Evolutionary conservation across 2,329 filamentous ascomycete species (phyloP).

Genomic region (Clonostachys rhizophaga): DNA sequence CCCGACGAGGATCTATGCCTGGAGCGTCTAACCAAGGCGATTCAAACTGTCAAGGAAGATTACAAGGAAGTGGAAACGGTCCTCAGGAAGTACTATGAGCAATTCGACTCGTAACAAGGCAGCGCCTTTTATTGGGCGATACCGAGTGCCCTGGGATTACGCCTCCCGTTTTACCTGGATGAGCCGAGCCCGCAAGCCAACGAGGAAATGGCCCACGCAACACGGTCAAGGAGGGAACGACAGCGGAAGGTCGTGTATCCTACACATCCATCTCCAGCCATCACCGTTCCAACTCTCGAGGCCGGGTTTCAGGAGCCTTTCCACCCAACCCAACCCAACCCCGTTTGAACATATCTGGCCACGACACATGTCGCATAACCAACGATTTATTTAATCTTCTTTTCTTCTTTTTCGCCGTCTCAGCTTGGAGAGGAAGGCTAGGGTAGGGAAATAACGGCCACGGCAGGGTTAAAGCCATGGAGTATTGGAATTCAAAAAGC

Average conservation of each 20-base stretch:
- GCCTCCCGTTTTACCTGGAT: constrained; percentile 2
- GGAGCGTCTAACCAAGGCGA: constrained; percentile 62
- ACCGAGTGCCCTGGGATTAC: too few species aligned
- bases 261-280: too few species aligned
- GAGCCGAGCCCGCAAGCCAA: constrained; percentile 2
- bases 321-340: too few species aligned
- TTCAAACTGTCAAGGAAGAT: constrained; percentile 69
- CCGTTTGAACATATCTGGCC: too few species aligned
- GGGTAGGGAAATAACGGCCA: neutral
- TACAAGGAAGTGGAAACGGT: constrained; percentile 68
- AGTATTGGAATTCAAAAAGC: neutral
- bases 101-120: constrained; percentile 1
- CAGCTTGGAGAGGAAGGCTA: neutral
- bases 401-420: neutral
- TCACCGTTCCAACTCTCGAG: too few species aligned
- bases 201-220: neutral
- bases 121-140: too few species aligned
- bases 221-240: neutral
- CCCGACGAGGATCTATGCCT: constrained; percentile 65
- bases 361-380: too few species aligned
- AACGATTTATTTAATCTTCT: too few species aligned
- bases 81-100: constrained; percentile 62
- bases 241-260: neutral
- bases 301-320: too few species aligned
- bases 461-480: neutral